Conservation (phyloP, 1,139 yeast genomes). For the Magnusiomyces suaveolens region DNA sequence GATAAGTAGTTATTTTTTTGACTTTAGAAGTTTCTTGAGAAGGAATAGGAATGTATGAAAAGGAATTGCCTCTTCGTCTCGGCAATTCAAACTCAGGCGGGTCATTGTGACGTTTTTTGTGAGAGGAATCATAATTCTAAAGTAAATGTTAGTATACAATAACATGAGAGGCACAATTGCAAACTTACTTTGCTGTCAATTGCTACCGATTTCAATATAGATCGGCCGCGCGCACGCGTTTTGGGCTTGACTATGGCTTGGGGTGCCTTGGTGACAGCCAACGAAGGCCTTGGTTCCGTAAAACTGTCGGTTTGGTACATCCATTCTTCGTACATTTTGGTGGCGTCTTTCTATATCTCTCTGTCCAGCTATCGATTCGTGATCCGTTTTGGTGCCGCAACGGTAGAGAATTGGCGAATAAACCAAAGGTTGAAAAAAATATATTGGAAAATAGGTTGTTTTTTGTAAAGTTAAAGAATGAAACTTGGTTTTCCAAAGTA, state of each 20-base stretch:
- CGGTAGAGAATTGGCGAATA: too few species aligned
- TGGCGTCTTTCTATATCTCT: neutral
- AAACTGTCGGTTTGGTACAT: constrained; percentile 24
- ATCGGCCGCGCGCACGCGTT: constrained; percentile 21
- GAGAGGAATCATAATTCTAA: constrained; percentile 7
- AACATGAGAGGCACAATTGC: too few species aligned
- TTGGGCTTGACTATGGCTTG: constrained; percentile 8
- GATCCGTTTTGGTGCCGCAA: neutral
- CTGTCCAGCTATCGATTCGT: neutral
- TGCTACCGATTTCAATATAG: constrained; percentile 26
- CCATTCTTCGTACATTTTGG: constrained; percentile 29
- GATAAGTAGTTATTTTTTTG: constrained; percentile 6
- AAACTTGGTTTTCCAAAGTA: too few species aligned
- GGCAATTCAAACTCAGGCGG: constrained; percentile 20
- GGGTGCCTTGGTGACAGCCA: constrained; percentile 2
- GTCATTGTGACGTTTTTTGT: constrained; percentile 3
- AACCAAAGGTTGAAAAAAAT: too few species aligned
- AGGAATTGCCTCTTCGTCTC: constrained; percentile 19
- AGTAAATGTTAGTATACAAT: neutral
- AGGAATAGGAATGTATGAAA: neutral
- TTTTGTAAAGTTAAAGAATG: too few species aligned
- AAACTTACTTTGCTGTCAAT: constrained; percentile 16
- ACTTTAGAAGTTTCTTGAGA: neutral
- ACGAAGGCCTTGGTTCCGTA: constrained; percentile 9
- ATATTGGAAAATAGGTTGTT: too few species aligned